Evolutionary conservation across 352 stramenopile species (phyloP).

Genomic region (Pythium brachiatum): DNA sequence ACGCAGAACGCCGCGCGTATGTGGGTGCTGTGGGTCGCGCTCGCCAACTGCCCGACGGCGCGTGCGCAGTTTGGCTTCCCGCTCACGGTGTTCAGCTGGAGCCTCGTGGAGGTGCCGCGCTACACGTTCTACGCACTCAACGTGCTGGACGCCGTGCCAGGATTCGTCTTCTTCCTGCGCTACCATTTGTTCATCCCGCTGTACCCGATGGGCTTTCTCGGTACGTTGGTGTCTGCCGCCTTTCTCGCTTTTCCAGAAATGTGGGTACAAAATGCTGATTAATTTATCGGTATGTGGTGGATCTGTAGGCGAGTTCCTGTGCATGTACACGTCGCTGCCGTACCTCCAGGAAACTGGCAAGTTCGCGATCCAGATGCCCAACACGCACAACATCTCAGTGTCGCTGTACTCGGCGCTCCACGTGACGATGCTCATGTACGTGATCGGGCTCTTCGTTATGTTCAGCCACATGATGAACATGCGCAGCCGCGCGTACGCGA

Average conservation of each 20-base stretch:
- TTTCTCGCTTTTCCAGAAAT: too few relatives aligned
- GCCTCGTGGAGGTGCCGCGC: constrained; percentile 90
- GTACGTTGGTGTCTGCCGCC: constrained; percentile 20
- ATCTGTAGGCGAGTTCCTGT: constrained; percentile 63
- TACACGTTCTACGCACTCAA: constrained; percentile 98
- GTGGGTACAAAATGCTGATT: too few relatives aligned
- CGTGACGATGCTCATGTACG: constrained; percentile 64
- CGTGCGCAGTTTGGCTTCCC: constrained; percentile 83
- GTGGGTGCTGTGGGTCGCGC: constrained; percentile 94
- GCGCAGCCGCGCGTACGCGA: constrained; percentile 78
- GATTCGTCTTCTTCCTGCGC: constrained; percentile 95
- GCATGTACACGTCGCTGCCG: constrained; percentile 61
- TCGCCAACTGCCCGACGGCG: constrained; percentile 54
- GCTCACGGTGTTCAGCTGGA: constrained; percentile 88
- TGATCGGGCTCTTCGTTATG: constrained; percentile 75
- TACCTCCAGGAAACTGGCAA: constrained; percentile 47
- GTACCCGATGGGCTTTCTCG: constrained; percentile 95
- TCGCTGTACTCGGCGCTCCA: constrained; percentile 74
- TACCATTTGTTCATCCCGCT: constrained; percentile 98
- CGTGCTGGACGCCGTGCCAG: constrained; percentile 92
- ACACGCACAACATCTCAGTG: constrained; percentile 71
- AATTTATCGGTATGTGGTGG: too few relatives aligned
- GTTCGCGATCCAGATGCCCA: constrained; percentile 75
- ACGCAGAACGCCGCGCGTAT: constrained; percentile 91
- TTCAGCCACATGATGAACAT: constrained; percentile 83